These are phyloP conservation scores for Scenedesmus sp. DNA, from an alignment of 163 green algal species.

Conservation along the genomic window DNA sequence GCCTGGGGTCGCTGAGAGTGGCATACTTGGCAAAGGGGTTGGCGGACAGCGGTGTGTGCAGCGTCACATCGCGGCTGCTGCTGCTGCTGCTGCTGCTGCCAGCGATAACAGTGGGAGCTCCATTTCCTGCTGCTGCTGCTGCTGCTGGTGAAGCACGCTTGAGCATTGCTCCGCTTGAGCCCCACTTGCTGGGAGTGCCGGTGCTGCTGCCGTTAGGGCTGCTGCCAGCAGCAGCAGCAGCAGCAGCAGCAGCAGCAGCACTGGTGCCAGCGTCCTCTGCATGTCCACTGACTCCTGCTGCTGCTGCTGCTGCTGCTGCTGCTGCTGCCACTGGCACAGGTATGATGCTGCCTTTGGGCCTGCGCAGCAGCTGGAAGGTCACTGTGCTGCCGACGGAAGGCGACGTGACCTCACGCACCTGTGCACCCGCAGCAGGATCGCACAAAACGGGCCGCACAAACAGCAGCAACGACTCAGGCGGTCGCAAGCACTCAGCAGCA, in stretches of 20 bases:
- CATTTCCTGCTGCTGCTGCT: not conserved
- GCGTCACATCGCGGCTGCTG: not conserved
- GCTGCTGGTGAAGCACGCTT: not conserved
- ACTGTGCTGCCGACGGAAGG: slow-evolving; percentile 56
- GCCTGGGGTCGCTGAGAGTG: slow-evolving; percentile 52
- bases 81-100: slow-evolving; percentile 5
- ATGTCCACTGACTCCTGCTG: not conserved
- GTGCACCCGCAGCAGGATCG: slow-evolving; percentile 1
- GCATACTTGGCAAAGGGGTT: slow-evolving; percentile 86
- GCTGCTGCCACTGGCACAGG: slow-evolving; percentile 48
- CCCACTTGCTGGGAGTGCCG: slow-evolving; percentile 16
- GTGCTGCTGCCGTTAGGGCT: not conserved
- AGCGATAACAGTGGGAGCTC: not conserved
- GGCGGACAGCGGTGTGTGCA: slow-evolving; percentile 31
- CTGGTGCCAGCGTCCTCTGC: not conserved
- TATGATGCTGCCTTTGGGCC: slow-evolving; percentile 67
- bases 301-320: too few species aligned
- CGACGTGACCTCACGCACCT: slow-evolving; percentile 41
- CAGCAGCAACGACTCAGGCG: too few species aligned
- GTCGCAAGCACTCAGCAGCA: too few species aligned
- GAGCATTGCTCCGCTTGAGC: not conserved
- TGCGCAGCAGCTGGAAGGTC: slow-evolving; percentile 71
- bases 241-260: not conserved
- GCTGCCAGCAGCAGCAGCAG: not conserved
- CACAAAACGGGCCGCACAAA: too few species aligned